phyloP scores from a whole-genome alignment of 1,284 basidiomycete species.

The Malassezia furfur region DNA sequence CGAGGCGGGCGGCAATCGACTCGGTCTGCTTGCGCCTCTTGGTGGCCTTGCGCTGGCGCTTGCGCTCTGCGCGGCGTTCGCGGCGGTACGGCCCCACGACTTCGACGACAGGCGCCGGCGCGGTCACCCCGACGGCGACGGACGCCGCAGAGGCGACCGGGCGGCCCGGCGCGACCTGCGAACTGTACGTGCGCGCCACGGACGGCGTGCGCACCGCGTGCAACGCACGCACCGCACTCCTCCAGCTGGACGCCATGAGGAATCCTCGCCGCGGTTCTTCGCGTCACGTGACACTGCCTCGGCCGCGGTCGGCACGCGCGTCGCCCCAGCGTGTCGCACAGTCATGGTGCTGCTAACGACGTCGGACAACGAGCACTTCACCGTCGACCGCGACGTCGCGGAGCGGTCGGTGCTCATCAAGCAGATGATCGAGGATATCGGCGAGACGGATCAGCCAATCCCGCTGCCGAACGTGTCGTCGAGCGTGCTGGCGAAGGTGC shows the following conservation, averaged over 20 bases:
- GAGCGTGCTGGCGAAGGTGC: slow-evolving; percentile 91
- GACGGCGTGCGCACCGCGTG: not conserved
- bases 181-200: not conserved
- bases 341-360: slow-evolving; percentile 50
- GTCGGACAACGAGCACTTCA: slow-evolving; percentile 91
- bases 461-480: slow-evolving; percentile 95
- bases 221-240: not conserved
- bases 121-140: not conserved
- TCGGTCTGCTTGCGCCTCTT: slow-evolving; percentile 24
- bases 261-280: not conserved
- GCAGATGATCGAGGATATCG: slow-evolving; percentile 80
- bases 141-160: slow-evolving; percentile 2
- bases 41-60: slow-evolving; percentile 26
- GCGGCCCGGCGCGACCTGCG: not conserved
- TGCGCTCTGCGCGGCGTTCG: slow-evolving; percentile 30
- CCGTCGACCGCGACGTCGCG: slow-evolving; percentile 85
- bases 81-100: slow-evolving; percentile 15
- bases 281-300: slow-evolving; percentile 5
- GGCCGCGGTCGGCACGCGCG: not conserved
- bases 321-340: not conserved
- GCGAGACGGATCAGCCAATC: slow-evolving; percentile 61
- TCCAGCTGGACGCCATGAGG: slow-evolving; percentile 4
- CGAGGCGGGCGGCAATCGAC: slow-evolving; percentile 34
- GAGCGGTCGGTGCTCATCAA: slow-evolving; percentile 93
- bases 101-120: not conserved